These are phyloP conservation scores for Ophiocordyceps polyrhachis-furcata DNA, from an alignment of 2,329 filamentous ascomycete genomes.

Conservation along the genomic window DNA sequence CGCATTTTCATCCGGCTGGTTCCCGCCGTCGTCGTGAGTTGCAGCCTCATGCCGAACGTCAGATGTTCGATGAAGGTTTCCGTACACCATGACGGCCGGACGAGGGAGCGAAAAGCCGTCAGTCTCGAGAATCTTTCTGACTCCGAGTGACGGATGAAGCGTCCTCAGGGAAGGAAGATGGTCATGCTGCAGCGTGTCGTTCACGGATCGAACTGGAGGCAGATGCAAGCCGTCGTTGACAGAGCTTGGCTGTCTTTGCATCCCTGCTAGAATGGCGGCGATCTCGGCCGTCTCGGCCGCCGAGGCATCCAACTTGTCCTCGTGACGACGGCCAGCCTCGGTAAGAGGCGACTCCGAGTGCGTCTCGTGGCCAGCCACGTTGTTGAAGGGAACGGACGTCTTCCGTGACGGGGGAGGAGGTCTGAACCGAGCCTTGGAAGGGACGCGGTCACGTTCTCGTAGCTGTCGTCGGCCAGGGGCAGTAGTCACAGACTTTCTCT, in stretches of 20 bases:
- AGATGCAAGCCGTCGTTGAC: background rate
- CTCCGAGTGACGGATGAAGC: background rate
- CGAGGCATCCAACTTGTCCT: background rate
- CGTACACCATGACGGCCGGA: background rate
- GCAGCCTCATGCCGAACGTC: background rate
- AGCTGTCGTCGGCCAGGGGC: background rate
- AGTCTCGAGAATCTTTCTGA: background rate
- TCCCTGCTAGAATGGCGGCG: constrained; percentile 1
- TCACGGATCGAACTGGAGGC: background rate
- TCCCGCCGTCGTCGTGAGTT: no score
- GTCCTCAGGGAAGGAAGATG: constrained; percentile 1
- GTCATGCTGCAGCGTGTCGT: background rate
- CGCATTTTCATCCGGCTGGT: background rate
- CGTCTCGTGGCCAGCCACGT: background rate
- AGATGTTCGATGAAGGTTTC: background rate
- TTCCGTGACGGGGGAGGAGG: background rate
- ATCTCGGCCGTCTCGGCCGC: background rate
- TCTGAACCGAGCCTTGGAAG: background rate
- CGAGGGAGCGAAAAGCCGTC: background rate
- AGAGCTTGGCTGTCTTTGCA: background rate
- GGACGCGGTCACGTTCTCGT: background rate
- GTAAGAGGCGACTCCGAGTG: background rate
- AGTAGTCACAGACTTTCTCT: background rate
- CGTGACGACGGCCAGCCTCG: background rate
- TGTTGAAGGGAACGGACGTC: background rate